phyloP scores from a whole-genome alignment of 176 grass and related monocot genomes.

The Melocanna baccifera region DNA sequence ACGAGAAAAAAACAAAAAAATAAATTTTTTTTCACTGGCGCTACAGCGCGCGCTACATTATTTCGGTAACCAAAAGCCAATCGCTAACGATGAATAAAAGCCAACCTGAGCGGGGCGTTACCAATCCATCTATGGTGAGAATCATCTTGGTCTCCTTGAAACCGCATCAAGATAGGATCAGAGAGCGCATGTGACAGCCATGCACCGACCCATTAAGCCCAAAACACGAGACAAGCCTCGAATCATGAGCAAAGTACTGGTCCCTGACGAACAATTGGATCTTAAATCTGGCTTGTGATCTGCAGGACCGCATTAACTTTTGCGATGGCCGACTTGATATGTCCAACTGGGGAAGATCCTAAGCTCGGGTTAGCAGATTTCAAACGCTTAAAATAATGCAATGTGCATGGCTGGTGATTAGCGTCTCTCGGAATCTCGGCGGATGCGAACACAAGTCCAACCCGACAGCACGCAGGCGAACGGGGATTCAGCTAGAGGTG shows the following conservation, averaged over 20 bases:
- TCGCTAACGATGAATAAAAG: too few species aligned
- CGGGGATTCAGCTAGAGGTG: not conserved
- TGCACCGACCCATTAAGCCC: not conserved
- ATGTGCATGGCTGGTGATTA: not conserved
- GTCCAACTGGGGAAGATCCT: conserved; percentile 32
- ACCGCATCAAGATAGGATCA: not conserved
- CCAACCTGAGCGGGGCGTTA: too few species aligned
- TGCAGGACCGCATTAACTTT: not conserved
- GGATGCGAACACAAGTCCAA: conserved; percentile 31
- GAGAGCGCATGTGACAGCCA: not conserved
- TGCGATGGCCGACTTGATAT: not conserved
- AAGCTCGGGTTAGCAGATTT: not conserved
- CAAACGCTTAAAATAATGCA: conserved; percentile 31
- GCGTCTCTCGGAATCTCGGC: conserved; percentile 12
- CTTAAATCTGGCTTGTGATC: not conserved
- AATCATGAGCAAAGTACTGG: not conserved
- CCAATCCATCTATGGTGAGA: too few species aligned
- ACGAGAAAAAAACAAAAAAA: too few species aligned
- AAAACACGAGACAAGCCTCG: conserved; percentile 2
- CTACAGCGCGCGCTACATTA: too few species aligned
- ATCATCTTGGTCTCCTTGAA: not conserved
- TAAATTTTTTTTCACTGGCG: too few species aligned
- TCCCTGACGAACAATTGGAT: not conserved
- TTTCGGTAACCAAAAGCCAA: too few species aligned
- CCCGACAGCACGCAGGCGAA: not conserved